Conservation (phyloP, 768 basidiomycete genomes). For the Myochromella boudieri region DNA sequence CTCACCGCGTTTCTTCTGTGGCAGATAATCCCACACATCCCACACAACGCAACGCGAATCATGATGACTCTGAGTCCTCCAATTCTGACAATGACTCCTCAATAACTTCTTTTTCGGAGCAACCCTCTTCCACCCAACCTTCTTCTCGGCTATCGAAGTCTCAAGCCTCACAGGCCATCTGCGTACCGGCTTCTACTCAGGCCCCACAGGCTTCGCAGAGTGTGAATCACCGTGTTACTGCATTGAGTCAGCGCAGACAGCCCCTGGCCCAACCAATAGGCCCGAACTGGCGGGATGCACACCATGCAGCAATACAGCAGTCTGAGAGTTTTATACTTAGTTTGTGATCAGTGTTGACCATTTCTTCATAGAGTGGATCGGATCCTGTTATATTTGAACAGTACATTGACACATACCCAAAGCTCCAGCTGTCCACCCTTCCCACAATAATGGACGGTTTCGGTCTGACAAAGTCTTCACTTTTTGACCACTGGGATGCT, state of each 20-base stretch:
- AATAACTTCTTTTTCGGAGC: not conserved
- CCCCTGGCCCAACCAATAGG: not conserved
- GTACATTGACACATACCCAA: not conserved
- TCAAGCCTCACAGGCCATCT: not conserved
- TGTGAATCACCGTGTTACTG: too few species aligned
- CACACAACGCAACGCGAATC: not conserved
- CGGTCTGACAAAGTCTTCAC: not conserved
- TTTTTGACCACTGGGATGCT: not conserved
- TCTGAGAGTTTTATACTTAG: not conserved
- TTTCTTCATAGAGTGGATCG: not conserved
- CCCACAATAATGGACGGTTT: not conserved
- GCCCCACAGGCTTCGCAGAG: too few species aligned
- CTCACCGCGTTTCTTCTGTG: not conserved
- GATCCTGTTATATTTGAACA: not conserved
- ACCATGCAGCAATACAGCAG: not conserved
- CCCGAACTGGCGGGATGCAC: not conserved
- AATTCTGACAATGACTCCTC: too few species aligned
- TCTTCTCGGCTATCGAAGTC: not conserved
- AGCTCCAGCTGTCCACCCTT: not conserved
- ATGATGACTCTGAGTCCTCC: not conserved
- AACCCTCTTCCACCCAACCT: not conserved
- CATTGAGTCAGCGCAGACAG: not conserved
- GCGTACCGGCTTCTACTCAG: too few species aligned
- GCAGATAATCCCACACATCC: not conserved
- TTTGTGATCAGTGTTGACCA: not conserved